Evolutionary conservation across 768 basidiomycete genomes (phyloP), one percentile per base, ranked within the genome.

Genomic region (Termitomyces sp.): DNA sequence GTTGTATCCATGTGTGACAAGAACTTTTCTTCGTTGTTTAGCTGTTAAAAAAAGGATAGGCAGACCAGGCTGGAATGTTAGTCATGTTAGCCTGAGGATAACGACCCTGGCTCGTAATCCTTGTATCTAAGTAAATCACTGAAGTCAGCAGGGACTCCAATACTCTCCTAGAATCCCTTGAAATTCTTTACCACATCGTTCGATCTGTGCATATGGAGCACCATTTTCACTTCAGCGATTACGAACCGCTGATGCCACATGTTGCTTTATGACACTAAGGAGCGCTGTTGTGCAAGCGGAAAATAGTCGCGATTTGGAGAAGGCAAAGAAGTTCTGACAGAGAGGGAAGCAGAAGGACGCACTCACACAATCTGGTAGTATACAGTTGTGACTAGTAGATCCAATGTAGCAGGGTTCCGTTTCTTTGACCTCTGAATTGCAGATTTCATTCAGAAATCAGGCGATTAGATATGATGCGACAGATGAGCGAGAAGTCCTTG

Each of bases 291-390:
- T 1, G 26, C 57, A 42, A 44, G 53, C 22, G 17, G 43, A 22
- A 21, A 43, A 35, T 42, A 55, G 26, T 22, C 44, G 3, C 12
- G 64, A 66, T 51, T 50, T 21, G 6, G 61, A 61, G 44, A 65
- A 66, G 54, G 65, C 65, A 5, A 58, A 56, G 45, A 65, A 68
- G 38, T 64, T 64, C 19, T 64, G 63, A 61, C 21, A 67, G 65
- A 52, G 59, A n/a, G 6, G 60, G 45, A 60, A 53, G 50, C 53
- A 49, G 15, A 58, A 60, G 34, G 62, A 58, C 11, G 58, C 55
- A 10, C 65, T 54, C 58, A 65, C 64, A 54, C 26, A 3, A 59
- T 64, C 46, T 45, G 66, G 57, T 61, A 62, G 45, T 57, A 64
- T 37, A 56, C 54, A 12, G 58, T 66, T 21, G 53, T 53, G 24